Base-by-base conservation (phyloP, 2,329 filamentous ascomycete genomes). In the Colletotrichum sp. region DNA sequence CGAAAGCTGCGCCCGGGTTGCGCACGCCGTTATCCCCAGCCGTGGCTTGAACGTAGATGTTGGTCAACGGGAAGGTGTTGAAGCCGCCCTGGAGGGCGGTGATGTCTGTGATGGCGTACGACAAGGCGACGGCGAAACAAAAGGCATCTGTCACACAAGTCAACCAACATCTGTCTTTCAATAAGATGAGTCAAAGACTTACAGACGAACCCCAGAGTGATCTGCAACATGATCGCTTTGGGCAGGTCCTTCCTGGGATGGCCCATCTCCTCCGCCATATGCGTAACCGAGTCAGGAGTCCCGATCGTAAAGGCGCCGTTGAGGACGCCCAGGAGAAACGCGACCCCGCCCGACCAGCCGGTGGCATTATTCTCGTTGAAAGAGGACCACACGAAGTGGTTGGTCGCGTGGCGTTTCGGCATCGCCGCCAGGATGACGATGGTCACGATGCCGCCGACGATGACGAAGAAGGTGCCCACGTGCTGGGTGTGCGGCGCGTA, bases 231-330 rank as follows among this genome's bases (percentile, higher is more conserved):
- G 30, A 91, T 89, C 4, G 85, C 87, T 70, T 86, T 88, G 16
- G 90, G 90, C 6, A 90, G 83, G 77, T 91, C 89, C 71, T 80
- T 83, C 68, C 79, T 84, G 9, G 87, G 87, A 18, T 84, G 81
- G 1, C 85, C 90, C 24, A 92, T 89, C 81, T 93, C 91, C 81
- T 93, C 91, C 6, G 90, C 89, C 79, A 93, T 85, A 82, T 93
- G 92, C 10, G 88, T 90, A 21, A 93, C 90, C 71, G 90, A 89
- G 81, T 94, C 92, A 4, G 92, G 90, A 0, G 91, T 93, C 21
- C 92, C 92, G 30, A 94, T 90, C 24, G 91, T 91, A 80, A 92
- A 94, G 13, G 92, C 91, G 7, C 92, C 92, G 79, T 93, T 94
- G 28, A 94, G 86, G 82, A 94, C 92, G 21, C 92, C 92, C 1